Evolutionary conservation across 176 grass and related monocot genomes (phyloP), one percentile per base, ranked within the genome.

Genomic region (Paspalum notatum): DNA sequence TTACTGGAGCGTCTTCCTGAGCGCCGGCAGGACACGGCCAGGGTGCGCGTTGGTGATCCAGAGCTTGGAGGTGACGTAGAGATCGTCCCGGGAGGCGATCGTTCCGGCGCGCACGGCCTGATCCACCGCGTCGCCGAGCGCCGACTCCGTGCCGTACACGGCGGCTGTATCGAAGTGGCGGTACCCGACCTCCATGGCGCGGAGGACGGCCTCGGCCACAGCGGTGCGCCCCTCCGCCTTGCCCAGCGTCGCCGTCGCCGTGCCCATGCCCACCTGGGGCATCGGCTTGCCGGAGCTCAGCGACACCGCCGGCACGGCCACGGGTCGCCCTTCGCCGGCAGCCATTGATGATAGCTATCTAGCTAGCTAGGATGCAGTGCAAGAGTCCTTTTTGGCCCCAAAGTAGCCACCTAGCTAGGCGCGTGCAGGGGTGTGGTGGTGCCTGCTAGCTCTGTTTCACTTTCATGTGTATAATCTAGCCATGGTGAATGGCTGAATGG

Each of bases 61-160:
- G n/a, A 84, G 60, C 82, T 89, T 84, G 54, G 76, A 84, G 5
- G 82, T 80, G 70, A 89, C 37, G 82, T 76, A 89, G 17, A 89
- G 27, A 21, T 89, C 82, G 22, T 75, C 76, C 3, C 82, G 62
- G 9, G 69, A 70, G 0, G 62, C 22, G 16, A 89, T 0, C 7
- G 48, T 12, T 8, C 82, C 76, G 5, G 39, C 13, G 2, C 66
- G 44, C 9, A 76, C 24, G 3, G 87, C 87, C 0, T 61, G 52
- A 0, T 69, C 32, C 12, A 44, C 27, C 24, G 70, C 87, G 17
- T 73, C 68, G 3, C 81, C 87, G 42, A 89, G 1, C 14, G 53
- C 18, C 3, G 12, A 5, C 45, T 89, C 81, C 15, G 87, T 75
- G 9, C 32, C 12, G 69, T 84, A 89, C 27, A 40, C 0, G 3